Percentiles rank a stretch among this genome's conserved stretches.
phyloP scores from a whole-genome alignment of 148 eudicot species.

The Suaeda aralocaspica region DNA sequence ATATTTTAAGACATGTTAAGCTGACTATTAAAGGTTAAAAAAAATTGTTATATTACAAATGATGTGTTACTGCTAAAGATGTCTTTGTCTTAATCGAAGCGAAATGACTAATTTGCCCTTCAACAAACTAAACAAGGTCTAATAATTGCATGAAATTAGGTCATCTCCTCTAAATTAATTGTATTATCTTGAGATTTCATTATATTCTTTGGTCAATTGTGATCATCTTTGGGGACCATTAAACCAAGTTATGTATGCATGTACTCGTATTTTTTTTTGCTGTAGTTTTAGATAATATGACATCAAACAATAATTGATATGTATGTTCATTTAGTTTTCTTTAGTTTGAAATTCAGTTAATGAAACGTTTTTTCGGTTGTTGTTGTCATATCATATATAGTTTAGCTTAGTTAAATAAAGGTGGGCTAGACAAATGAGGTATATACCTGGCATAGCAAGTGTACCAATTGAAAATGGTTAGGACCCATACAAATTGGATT shows the following conservation, averaged over 20 bases:
- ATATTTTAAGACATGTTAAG: background rate
- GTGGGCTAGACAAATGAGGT: too few species aligned
- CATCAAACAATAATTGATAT: background rate
- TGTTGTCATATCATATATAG: too few species aligned
- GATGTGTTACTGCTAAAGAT: slow-evolving; percentile 15
- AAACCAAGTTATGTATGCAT: background rate
- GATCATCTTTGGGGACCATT: background rate
- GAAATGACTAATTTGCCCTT: slow-evolving; percentile 22
- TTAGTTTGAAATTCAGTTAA: background rate
- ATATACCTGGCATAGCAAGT: too few species aligned
- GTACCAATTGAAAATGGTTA: too few species aligned
- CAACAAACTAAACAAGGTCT: slow-evolving; percentile 14
- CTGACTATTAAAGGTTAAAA: slow-evolving; percentile 14
- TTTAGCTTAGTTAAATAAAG: too few species aligned
- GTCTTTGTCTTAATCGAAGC: slow-evolving; percentile 22
- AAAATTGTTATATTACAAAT: slow-evolving; percentile 1
- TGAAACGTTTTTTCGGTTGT: background rate
- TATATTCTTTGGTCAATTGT: background rate
- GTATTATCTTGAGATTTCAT: background rate
- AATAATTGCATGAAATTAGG: slow-evolving; percentile 8
- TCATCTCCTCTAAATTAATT: slow-evolving; percentile 9
- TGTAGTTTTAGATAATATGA: background rate
- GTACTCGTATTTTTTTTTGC: background rate
- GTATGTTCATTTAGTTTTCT: background rate
- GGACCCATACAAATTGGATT: too few species aligned